Conservation (phyloP, 2,329 filamentous ascomycete species). For the Beauveria asiatica region DNA sequence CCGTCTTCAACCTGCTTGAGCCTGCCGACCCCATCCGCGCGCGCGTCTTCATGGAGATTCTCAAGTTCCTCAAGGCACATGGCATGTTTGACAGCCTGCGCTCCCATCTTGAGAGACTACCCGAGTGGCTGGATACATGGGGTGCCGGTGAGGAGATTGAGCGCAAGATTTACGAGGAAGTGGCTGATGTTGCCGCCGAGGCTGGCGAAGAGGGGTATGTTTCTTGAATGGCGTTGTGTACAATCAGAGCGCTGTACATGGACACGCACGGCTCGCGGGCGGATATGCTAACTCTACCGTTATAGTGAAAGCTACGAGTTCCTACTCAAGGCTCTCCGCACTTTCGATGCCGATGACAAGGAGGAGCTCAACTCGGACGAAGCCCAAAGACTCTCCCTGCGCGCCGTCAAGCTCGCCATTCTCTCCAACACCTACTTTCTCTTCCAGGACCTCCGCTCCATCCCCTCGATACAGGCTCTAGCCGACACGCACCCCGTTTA, state of each 20-base stretch:
- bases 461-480: slow-evolving; percentile 78
- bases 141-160: slow-evolving; percentile 72
- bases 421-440: slow-evolving; percentile 51
- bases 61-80: slow-evolving; percentile 70
- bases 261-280: background rate
- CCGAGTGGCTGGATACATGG: slow-evolving; percentile 77
- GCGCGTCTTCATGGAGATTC: slow-evolving; percentile 82
- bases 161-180: slow-evolving; percentile 74
- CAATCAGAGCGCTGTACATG: background rate
- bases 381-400: slow-evolving; percentile 51
- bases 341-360: slow-evolving; percentile 48
- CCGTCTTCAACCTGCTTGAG: slow-evolving; percentile 89
- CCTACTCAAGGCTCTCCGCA: slow-evolving; percentile 52
- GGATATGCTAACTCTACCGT: background rate
- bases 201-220: slow-evolving; percentile 68
- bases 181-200: slow-evolving; percentile 73
- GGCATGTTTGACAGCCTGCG: slow-evolving; percentile 76
- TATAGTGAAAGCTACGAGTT: slow-evolving; percentile 57
- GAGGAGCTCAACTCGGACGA: slow-evolving; percentile 50
- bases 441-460: slow-evolving; percentile 73
- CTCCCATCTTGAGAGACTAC: slow-evolving; percentile 74
- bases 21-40: slow-evolving; percentile 71
- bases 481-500: slow-evolving; percentile 75
- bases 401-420: slow-evolving; percentile 46
- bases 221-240: background rate